Evolutionary conservation across 805 yeast species (phyloP).

Genomic region (Candida alai): DNA sequence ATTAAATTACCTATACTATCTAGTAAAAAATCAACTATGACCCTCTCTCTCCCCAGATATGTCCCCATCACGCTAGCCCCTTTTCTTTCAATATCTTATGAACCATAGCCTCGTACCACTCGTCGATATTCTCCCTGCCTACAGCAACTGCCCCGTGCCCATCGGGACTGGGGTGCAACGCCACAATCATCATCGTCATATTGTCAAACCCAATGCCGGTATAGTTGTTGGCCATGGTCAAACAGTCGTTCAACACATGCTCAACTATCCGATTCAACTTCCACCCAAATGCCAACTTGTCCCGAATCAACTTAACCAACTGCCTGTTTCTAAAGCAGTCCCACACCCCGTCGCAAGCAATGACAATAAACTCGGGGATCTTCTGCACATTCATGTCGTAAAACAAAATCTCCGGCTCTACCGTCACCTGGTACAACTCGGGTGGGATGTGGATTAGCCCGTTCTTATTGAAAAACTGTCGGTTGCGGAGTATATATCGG

Average conservation of each 20-base stretch:
- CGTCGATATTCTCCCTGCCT: slow-evolving; percentile 38
- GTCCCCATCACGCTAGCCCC: slow-evolving; percentile 9
- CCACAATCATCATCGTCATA: slow-evolving; percentile 71
- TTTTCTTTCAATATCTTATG: slow-evolving; percentile 27
- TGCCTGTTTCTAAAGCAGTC: slow-evolving; percentile 52
- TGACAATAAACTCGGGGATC: slow-evolving; percentile 34
- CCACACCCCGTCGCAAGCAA: slow-evolving; percentile 48
- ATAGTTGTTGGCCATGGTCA: slow-evolving; percentile 64
- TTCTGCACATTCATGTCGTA: slow-evolving; percentile 24
- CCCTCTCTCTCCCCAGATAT: too few relatives aligned
- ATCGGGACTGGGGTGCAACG: slow-evolving; percentile 45
- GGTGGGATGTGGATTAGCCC: slow-evolving; percentile 37
- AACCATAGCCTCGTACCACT: slow-evolving; percentile 59
- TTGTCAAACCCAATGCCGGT: slow-evolving; percentile 83
- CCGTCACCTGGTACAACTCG: slow-evolving; percentile 40
- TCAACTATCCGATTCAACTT: slow-evolving; percentile 57
- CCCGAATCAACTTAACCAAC: slow-evolving; percentile 51
- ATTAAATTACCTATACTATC: too few relatives aligned
- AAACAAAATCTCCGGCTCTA: slow-evolving; percentile 40
- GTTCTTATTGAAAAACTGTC: slow-evolving; percentile 16
- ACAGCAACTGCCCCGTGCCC: neutral
- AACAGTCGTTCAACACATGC: slow-evolving; percentile 58
- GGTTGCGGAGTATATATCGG: slow-evolving; percentile 24
- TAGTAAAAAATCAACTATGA: too few relatives aligned
- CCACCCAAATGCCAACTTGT: slow-evolving; percentile 54